Evolutionary conservation across 768 basidiomycete species (phyloP).

Genomic region (Melanogaster broomeanus): DNA sequence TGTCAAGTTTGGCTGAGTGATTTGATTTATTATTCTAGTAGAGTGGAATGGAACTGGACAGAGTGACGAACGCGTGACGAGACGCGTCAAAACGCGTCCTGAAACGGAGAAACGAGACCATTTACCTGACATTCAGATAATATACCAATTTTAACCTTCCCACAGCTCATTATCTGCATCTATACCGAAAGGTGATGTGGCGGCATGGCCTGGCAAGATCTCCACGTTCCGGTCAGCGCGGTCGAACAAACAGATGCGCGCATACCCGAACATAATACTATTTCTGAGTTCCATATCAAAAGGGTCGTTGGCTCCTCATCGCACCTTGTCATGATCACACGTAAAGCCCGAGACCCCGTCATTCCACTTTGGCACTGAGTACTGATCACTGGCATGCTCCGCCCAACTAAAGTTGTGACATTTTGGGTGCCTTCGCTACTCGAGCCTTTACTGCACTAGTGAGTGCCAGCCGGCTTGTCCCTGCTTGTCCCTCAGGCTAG

Average conservation of each 20-base stretch:
- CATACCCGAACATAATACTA: constrained; percentile 16
- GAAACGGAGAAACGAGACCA: too few species aligned
- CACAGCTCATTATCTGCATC: constrained; percentile 17
- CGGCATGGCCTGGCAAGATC: constrained; percentile 1
- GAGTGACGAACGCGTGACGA: constrained; percentile 24
- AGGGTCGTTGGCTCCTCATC: background rate
- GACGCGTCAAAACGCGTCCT: constrained; percentile 26
- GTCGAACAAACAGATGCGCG: constrained; percentile 22
- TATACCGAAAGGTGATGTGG: constrained; percentile 5
- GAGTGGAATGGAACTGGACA: constrained; percentile 11
- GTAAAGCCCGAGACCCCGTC: too few species aligned
- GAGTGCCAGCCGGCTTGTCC: background rate
- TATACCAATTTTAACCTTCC: background rate
- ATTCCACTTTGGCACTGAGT: too few species aligned
- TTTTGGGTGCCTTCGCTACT: too few species aligned
- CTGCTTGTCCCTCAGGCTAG: too few species aligned
- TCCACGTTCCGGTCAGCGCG: constrained; percentile 23
- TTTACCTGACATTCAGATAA: constrained; percentile 14
- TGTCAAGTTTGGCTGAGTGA: too few species aligned
- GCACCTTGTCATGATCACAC: background rate
- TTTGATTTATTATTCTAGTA: constrained; percentile 10
- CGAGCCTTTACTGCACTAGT: background rate
- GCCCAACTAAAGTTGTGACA: too few species aligned
- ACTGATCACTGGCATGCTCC: too few species aligned
- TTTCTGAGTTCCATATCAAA: constrained; percentile 15